phyloP scores from a whole-genome alignment of 371 early-diverging fungal genomes.

The Mortierella sp. region DNA sequence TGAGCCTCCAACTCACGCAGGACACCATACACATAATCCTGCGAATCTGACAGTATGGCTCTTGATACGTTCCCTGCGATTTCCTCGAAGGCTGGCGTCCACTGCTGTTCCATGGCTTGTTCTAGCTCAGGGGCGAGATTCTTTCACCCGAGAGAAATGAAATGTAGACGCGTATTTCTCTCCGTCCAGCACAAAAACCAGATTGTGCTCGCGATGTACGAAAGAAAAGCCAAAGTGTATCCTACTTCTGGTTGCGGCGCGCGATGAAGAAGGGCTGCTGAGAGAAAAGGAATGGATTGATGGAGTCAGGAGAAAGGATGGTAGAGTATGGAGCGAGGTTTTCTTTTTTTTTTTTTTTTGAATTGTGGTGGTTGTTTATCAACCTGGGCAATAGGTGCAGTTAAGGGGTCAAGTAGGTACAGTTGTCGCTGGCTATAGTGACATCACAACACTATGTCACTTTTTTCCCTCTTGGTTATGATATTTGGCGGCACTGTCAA shows the following conservation, averaged over 20 bases:
- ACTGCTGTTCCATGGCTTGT: slow-evolving; percentile 31
- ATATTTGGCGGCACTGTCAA: too few relatives aligned
- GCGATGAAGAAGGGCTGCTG: not conserved
- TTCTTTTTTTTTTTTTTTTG: slow-evolving; percentile 9
- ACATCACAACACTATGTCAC: too few relatives aligned
- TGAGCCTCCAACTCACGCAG: slow-evolving; percentile 36
- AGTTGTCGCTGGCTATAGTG: too few relatives aligned
- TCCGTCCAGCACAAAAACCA: not conserved
- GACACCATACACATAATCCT: slow-evolving; percentile 39
- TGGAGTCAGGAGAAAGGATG: not conserved
- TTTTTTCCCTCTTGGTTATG: not conserved
- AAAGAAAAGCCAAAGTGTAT: not conserved
- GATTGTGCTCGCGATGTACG: slow-evolving; percentile 10
- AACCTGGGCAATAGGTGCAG: slow-evolving; percentile 2
- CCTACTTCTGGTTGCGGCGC: slow-evolving; percentile 8
- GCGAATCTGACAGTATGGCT: slow-evolving; percentile 43
- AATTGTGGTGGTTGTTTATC: too few relatives aligned
- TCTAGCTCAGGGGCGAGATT: slow-evolving; percentile 5
- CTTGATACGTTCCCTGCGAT: slow-evolving; percentile 27
- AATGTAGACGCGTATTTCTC: slow-evolving; percentile 17
- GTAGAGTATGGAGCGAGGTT: not conserved
- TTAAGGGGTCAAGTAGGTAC: slow-evolving; percentile 13
- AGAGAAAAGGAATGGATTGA: not conserved
- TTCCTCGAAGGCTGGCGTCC: slow-evolving; percentile 52
- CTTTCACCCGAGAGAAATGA: not conserved